Conservation (phyloP, 139 green algal species). For the Desmodesmus armatus region DNA sequence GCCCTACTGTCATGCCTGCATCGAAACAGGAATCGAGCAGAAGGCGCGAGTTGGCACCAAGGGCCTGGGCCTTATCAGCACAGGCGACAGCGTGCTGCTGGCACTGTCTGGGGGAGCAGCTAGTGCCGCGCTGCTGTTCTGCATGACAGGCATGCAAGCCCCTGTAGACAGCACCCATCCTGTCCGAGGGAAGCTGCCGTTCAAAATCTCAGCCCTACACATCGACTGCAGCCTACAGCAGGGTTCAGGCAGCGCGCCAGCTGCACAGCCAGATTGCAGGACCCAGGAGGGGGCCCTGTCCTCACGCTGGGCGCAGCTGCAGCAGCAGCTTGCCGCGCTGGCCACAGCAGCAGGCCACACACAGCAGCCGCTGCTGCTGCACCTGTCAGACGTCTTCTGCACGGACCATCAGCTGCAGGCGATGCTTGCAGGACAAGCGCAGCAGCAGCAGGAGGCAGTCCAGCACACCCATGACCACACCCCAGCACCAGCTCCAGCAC, state of each 20-base stretch:
- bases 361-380: slow-evolving; percentile 10
- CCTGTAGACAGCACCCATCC: slow-evolving; percentile 42
- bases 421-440: neutral
- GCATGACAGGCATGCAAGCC: slow-evolving; percentile 62
- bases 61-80: slow-evolving; percentile 48
- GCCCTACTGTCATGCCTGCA: slow-evolving; percentile 67
- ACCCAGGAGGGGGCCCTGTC: too few species aligned
- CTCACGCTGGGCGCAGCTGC: too few species aligned
- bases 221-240: slow-evolving; percentile 41
- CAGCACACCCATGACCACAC: too few species aligned
- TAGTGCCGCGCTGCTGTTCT: slow-evolving; percentile 60
- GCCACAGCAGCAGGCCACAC: slow-evolving; percentile 14
- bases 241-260: neutral
- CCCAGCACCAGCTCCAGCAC: neutral
- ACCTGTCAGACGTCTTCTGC: slow-evolving; percentile 59
- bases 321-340: slow-evolving; percentile 48
- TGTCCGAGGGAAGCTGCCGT: slow-evolving; percentile 62
- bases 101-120: slow-evolving; percentile 69
- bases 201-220: slow-evolving; percentile 63
- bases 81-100: slow-evolving; percentile 61
- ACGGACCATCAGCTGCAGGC: slow-evolving; percentile 19
- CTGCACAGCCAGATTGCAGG: too few species aligned
- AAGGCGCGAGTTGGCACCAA: slow-evolving; percentile 58
- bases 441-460: neutral
- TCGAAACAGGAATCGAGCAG: slow-evolving; percentile 54